Evolutionary conservation across 1,139 yeast genomes (phyloP).

Genomic region (Hansenula lynferdii): DNA sequence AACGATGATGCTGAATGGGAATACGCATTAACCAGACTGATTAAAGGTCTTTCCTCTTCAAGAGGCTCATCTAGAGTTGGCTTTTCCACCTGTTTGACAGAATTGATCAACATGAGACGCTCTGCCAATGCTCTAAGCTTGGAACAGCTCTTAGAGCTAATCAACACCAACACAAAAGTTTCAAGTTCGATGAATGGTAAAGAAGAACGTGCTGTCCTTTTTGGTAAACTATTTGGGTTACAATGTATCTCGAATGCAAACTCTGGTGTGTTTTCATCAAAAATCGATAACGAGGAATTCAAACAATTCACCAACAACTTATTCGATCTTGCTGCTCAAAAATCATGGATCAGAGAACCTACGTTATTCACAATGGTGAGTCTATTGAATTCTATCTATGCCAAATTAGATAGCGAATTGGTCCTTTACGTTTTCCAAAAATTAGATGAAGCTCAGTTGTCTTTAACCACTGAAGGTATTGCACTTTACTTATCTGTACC

Average conservation of each 20-base stretch:
- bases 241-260: conserved; percentile 66
- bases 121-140: conserved; percentile 31
- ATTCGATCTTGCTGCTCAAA: conserved; percentile 54
- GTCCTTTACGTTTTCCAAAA: conserved; percentile 11
- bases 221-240: conserved; percentile 83
- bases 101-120: conserved; percentile 48
- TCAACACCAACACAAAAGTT: conserved; percentile 20
- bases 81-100: conserved; percentile 83
- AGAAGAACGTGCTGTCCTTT: conserved; percentile 73
- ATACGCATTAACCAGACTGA: conserved; percentile 72
- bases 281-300: conserved; percentile 28
- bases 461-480: conserved; percentile 74
- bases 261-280: conserved; percentile 26
- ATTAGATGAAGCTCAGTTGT: conserved; percentile 50
- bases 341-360: conserved; percentile 87
- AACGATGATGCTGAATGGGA: conserved; percentile 62
- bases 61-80: conserved; percentile 86
- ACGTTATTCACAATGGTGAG: conserved; percentile 67
- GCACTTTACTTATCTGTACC: conserved; percentile 51
- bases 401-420: conserved; percentile 15
- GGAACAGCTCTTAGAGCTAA: conserved; percentile 16
- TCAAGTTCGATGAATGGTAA: conserved; percentile 55
- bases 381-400: conserved; percentile 33
- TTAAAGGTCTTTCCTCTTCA: conserved; percentile 77
- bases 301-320: conserved; percentile 39